phyloP scores from a whole-genome alignment of 768 basidiomycete species.

The Albatrellus ellisii region DNA sequence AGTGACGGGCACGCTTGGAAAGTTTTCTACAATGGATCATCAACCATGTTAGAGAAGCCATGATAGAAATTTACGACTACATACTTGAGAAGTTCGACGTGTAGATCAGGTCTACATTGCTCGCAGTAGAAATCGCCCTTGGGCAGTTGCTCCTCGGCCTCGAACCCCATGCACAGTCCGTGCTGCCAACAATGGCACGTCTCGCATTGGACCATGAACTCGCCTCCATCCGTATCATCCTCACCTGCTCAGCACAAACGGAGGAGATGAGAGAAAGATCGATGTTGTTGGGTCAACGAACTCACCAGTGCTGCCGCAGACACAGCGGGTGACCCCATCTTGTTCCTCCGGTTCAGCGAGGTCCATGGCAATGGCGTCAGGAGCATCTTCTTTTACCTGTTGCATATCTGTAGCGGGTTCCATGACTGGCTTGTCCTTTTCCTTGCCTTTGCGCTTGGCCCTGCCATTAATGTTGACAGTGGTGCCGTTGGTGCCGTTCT shows the following conservation, averaged over 20 bases:
- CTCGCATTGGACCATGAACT: slow-evolving; percentile 98
- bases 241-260: slow-evolving; percentile 27
- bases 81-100: slow-evolving; percentile 71
- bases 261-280: slow-evolving; percentile 15
- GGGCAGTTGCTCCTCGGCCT: slow-evolving; percentile 58
- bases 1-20: slow-evolving; percentile 53
- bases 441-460: slow-evolving; percentile 52
- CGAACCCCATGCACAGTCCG: slow-evolving; percentile 90
- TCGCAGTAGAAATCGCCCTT: slow-evolving; percentile 90
- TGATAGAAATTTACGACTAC: too few species aligned
- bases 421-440: slow-evolving; percentile 34
- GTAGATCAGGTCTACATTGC: slow-evolving; percentile 77
- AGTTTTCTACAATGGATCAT: slow-evolving; percentile 35
- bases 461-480: slow-evolving; percentile 25
- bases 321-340: slow-evolving; percentile 61
- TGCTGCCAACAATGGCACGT: slow-evolving; percentile 98
- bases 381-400: slow-evolving; percentile 18
- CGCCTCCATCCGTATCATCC: slow-evolving; percentile 73
- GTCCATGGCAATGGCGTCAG: slow-evolving; percentile 17
- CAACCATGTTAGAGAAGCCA: too few species aligned
- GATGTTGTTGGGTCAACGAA: slow-evolving; percentile 7
- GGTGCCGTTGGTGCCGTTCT: slow-evolving; percentile 23
- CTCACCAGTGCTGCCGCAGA: slow-evolving; percentile 74
- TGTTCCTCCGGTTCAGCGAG: slow-evolving; percentile 39
- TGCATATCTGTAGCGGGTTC: slow-evolving; percentile 18